phyloP scores from a whole-genome alignment of 1,139 yeast genomes.

The Kodamaea plutei region DNA sequence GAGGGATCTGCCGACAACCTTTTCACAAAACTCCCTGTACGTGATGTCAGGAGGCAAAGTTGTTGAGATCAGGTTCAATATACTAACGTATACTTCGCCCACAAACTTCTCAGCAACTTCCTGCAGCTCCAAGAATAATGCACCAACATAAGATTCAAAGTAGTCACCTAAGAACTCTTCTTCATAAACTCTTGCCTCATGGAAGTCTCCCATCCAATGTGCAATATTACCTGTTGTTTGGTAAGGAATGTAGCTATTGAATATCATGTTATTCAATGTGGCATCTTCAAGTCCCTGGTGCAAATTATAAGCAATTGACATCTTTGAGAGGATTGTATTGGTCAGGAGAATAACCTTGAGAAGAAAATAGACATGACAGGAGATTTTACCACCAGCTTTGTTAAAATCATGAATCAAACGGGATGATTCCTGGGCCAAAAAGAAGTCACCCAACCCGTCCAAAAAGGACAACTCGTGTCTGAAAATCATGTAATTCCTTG shows the following conservation, averaged over 20 bases:
- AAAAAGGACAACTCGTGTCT: constrained; percentile 39
- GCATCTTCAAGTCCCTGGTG: constrained; percentile 34
- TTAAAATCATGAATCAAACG: constrained; percentile 31
- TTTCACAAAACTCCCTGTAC: constrained; percentile 14
- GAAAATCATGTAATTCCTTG: constrained; percentile 20
- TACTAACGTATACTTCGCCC: constrained; percentile 27
- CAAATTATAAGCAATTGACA: constrained; percentile 35
- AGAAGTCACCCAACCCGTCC: constrained; percentile 45
- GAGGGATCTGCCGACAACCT: constrained; percentile 15
- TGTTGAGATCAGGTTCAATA: constrained; percentile 26
- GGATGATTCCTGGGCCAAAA: constrained; percentile 37
- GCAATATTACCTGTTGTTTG: constrained; percentile 10
- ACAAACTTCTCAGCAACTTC: constrained; percentile 35
- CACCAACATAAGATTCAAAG: constrained; percentile 45
- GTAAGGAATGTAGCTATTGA: constrained; percentile 13
- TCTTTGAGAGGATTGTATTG: constrained; percentile 36
- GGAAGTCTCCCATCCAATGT: constrained; percentile 14
- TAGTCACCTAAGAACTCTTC: constrained; percentile 45
- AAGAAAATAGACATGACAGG: constrained; percentile 28
- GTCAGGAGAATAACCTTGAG: constrained; percentile 37
- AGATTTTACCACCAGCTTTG: constrained; percentile 13
- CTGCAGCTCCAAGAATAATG: constrained; percentile 39
- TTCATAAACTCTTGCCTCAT: constrained; percentile 29
- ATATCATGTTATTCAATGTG: constrained; percentile 13
- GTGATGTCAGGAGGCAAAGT: constrained; percentile 16